Evolutionary conservation across 495 filamentous ascomycete genomes (phyloP).

Genomic region (Hyaloscypha variabilis): DNA sequence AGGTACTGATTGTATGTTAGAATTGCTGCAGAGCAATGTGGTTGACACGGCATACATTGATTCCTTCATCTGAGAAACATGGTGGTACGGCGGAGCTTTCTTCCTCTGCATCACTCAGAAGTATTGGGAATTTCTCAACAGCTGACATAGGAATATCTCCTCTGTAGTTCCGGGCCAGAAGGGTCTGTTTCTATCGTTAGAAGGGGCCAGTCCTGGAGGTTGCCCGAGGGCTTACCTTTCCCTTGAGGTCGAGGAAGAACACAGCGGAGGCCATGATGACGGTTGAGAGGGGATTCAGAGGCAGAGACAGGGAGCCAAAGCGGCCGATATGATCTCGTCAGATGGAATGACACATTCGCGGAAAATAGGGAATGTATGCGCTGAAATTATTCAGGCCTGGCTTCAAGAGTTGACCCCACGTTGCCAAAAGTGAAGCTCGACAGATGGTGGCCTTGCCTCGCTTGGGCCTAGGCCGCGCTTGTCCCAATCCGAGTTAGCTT

Average conservation of each 20-base stretch:
- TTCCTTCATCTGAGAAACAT: constrained; percentile 98
- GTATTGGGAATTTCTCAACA: constrained; percentile 96
- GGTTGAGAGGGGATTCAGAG: not conserved
- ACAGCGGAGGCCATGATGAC: constrained; percentile 89
- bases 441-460: constrained; percentile 17
- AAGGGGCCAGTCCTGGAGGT: not conserved
- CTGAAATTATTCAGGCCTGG: not conserved
- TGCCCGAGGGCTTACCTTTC: constrained; percentile 70
- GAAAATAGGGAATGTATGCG: not conserved
- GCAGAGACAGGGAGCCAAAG: not conserved
- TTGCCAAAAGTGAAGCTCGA: constrained; percentile 5
- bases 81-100: constrained; percentile 96
- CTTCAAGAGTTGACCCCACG: constrained; percentile 22
- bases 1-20: constrained; percentile 69
- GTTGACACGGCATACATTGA: constrained; percentile 70
- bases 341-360: constrained; percentile 19
- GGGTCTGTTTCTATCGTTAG: constrained; percentile 63
- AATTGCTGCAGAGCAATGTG: not conserved
- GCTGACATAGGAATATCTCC: constrained; percentile 99
- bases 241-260: constrained; percentile 99
- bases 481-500: not conserved
- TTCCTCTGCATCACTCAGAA: constrained; percentile 98
- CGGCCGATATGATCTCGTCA: constrained; percentile 17
- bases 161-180: constrained; percentile 97
- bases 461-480: not conserved